Base-by-base conservation (phyloP, 2,329 filamentous ascomycete genomes). In the Sporothrix luriei region DNA sequence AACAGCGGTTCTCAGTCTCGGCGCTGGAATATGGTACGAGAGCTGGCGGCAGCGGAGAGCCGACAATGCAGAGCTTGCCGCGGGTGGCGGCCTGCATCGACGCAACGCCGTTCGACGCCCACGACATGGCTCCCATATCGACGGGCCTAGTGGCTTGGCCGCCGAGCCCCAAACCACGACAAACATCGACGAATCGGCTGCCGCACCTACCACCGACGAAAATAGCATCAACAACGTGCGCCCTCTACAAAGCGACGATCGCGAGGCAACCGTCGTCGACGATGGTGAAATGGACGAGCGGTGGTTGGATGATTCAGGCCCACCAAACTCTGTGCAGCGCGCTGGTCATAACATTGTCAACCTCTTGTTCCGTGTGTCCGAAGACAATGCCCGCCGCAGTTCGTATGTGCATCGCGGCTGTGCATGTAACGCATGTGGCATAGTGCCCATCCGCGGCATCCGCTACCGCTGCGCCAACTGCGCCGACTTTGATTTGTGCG, bases 401-500 rank as follows among this genome's bases (percentile, higher is more conserved):
- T 91, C 93, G 24, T 97, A 95, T 76, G 90, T 97, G 26, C 95
- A 99, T 78, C 87, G 94, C 14, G 94, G 95, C 14, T 96, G 97
- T 71, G 91, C 90, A 49, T 99, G 95, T 78, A 97, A 98, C 78
- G 88, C 88, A 65, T 99, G 95, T 75, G 91, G 91, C 69, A 88
- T 91, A 75, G 88, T 92, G 65, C 94, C 95, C 14, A 98, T 99
- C 72, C 90, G 92, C 67, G 95, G 95, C 19, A 91, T 97, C 71
- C 88, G 95, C 70, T 99, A 97, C 81, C 91, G 94, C 71, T 99
- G 95, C 79, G 90, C 93, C 75, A 98, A 99, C 80, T 99, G 95
- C 78, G 71, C 92, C 73, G 94, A 99, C 79, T 98, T 93, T 77
- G 95, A 99, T 77, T 87, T 99, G 2, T 99, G 95, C 82, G 93